Evolutionary conservation across 106 monocot genomes (phyloP).

Genomic region (Acorus gramineus): DNA sequence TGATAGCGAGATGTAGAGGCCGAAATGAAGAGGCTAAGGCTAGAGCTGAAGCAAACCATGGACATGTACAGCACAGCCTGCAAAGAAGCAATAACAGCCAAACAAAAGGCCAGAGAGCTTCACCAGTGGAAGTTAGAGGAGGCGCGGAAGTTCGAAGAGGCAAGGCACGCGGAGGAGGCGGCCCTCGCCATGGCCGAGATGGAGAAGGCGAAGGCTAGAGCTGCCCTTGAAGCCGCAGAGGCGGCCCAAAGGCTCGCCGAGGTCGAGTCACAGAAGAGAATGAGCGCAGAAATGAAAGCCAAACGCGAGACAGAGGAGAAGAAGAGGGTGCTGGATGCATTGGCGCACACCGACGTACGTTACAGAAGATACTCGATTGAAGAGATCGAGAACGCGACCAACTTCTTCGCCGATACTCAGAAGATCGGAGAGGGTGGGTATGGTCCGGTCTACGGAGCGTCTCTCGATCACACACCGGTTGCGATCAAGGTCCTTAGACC

Average conservation of each 20-base stretch:
- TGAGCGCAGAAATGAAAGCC: slow-evolving; percentile 18
- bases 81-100: slow-evolving; percentile 29
- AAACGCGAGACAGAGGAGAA: slow-evolving; percentile 20
- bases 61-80: slow-evolving; percentile 34
- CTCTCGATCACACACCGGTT: slow-evolving; percentile 23
- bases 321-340: slow-evolving; percentile 14
- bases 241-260: slow-evolving; percentile 23
- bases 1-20: slow-evolving; percentile 18
- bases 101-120: slow-evolving; percentile 31
- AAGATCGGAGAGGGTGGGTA: slow-evolving; percentile 34
- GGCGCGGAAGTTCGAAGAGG: slow-evolving; percentile 11
- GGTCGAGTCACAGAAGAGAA: slow-evolving; percentile 24
- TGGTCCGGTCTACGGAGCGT: slow-evolving; percentile 24
- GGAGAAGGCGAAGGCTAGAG: slow-evolving; percentile 23
- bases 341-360: slow-evolving; percentile 14
- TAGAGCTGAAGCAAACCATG: slow-evolving; percentile 38
- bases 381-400: slow-evolving; percentile 21
- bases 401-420: slow-evolving; percentile 12
- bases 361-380: slow-evolving; percentile 31
- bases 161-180: slow-evolving; percentile 21
- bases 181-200: slow-evolving; percentile 21
- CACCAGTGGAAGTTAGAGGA: slow-evolving; percentile 31
- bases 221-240: slow-evolving; percentile 22
- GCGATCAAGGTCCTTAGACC: slow-evolving; percentile 31
- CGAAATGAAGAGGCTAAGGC: slow-evolving; percentile 29